Conservation (phyloP, 1,284 basidiomycete species). For the Puccinia horiana region DNA sequence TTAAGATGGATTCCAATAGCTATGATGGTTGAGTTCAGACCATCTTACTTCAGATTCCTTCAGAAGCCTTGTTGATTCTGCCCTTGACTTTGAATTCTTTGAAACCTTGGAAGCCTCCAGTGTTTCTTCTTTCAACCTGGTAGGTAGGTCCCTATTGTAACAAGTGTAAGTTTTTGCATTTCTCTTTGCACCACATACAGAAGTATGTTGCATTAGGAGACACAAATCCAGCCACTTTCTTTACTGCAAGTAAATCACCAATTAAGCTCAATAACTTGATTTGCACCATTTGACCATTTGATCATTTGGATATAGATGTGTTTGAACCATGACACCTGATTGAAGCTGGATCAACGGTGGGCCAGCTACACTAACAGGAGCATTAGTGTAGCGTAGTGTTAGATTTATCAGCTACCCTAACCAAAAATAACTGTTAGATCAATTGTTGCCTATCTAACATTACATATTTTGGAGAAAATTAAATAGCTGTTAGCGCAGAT, state of each 20-base stretch:
- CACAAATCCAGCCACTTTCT: slow-evolving; percentile 14
- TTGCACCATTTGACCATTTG: not conserved
- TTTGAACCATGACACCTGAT: slow-evolving; percentile 24
- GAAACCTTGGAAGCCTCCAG: not conserved
- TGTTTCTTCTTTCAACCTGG: not conserved
- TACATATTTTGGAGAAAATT: no score
- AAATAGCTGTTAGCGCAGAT: no score
- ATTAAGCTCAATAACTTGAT: not conserved
- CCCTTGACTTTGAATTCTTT: not conserved
- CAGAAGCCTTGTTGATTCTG: not conserved
- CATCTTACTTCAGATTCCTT: slow-evolving; percentile 1
- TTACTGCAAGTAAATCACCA: not conserved
- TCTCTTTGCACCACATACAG: not conserved
- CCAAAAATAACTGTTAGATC: no score
- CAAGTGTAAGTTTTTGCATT: not conserved
- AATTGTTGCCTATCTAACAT: no score
- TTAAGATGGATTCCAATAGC: not conserved
- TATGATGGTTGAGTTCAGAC: slow-evolving; percentile 18
- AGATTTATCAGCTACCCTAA: no score
- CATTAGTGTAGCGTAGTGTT: no score
- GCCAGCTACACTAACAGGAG: no score
- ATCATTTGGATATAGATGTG: not conserved
- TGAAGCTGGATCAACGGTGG: slow-evolving; percentile 42
- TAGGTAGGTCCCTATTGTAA: not conserved
- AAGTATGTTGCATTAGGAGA: not conserved